Evolutionary conservation across 371 early-diverging fungal species (phyloP).

Genomic region (Massospora cicadina): DNA sequence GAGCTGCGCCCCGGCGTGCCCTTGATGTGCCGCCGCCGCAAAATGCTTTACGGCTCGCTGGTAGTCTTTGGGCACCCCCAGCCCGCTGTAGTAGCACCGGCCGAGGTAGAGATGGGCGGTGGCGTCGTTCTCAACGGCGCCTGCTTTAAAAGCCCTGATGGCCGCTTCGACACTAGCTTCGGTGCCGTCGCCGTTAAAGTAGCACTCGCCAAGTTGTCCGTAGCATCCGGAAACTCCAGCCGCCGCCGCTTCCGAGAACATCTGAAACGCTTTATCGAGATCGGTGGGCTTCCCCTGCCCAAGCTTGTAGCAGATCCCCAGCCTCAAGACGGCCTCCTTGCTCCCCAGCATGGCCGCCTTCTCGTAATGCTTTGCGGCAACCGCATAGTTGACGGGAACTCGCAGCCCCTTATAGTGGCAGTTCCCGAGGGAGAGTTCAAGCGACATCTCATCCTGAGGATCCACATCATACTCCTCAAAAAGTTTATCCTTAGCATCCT

Average conservation of each 20-base stretch:
- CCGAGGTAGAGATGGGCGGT: constrained; percentile 15
- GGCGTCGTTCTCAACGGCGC: constrained; percentile 14
- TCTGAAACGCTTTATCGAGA: constrained; percentile 5
- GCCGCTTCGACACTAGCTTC: constrained; percentile 7
- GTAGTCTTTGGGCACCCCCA: constrained; percentile 12
- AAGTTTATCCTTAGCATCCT: constrained; percentile 5
- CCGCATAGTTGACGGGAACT: constrained; percentile 38
- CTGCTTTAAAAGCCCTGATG: constrained; percentile 1
- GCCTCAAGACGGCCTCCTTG: constrained; percentile 39
- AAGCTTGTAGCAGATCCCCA: constrained; percentile 7
- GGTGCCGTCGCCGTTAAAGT: constrained; percentile 2
- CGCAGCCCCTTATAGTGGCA: constrained; percentile 61
- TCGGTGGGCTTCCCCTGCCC: constrained; percentile 6
- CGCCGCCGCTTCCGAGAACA: neutral
- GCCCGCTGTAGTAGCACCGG: constrained; percentile 14
- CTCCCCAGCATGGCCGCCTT: constrained; percentile 60
- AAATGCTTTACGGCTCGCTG: constrained; percentile 14
- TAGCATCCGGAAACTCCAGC: neutral
- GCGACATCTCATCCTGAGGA: neutral
- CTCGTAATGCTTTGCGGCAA: constrained; percentile 55
- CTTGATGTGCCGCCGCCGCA: constrained; percentile 21
- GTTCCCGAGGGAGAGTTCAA: constrained; percentile 36
- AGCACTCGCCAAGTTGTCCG: constrained; percentile 7
- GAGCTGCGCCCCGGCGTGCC: constrained; percentile 43
- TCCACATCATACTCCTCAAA: constrained; percentile 7